Base-by-base conservation (phyloP, 2,329 filamentous ascomycete genomes). In the Pestalotiopsis sp. region DNA sequence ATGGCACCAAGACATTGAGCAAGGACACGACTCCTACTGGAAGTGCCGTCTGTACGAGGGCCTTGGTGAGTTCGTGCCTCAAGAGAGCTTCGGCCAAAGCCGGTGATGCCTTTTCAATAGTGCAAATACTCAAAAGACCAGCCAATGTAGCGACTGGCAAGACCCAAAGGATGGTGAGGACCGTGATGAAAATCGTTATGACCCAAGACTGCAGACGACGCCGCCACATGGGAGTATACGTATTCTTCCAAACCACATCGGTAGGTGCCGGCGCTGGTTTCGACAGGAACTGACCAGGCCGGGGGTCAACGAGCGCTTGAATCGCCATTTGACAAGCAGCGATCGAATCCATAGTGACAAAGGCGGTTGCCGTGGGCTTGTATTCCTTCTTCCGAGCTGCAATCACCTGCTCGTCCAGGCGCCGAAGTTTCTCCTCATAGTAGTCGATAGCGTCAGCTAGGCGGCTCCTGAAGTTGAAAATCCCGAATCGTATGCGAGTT, bases 321-420 rank as follows among this genome's bases (percentile, higher is more conserved):
- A 97, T 93, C 27, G 95, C 93, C 94, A 98, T 97, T 82, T 99
- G 96, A 73, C 89, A 91, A 40, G 95, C 92, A 14, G 95, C 93
- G 64, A 97, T 96, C 3, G 94, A 96, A 82, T 98, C 93, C 94
- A 99, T 97, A 0, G 96, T 98, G 52, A 99, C 93, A 79, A 99
- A 98, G 1, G 97, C 97, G 70, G 97, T 87, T 63, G 95, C 92
- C 0, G 91, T 95, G 0, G 96, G 86, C 5, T 87, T 83, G 75
- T 94, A 98, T 3, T 92, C 87, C 78, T 93, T 93, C 75, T 90
- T 89, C 36, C 96, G 89, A 12, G 94, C 89, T 7, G 81, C 81
- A 7, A 82, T 80, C 65, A 99, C 93, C 72, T 90, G 87, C 63
- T 93, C 92, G 73, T 99, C 95, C 2, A 97, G 80, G 17, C 87